Evolutionary conservation across 2,329 filamentous ascomycete species (phyloP).

Genomic region (Fusarium sp.): DNA sequence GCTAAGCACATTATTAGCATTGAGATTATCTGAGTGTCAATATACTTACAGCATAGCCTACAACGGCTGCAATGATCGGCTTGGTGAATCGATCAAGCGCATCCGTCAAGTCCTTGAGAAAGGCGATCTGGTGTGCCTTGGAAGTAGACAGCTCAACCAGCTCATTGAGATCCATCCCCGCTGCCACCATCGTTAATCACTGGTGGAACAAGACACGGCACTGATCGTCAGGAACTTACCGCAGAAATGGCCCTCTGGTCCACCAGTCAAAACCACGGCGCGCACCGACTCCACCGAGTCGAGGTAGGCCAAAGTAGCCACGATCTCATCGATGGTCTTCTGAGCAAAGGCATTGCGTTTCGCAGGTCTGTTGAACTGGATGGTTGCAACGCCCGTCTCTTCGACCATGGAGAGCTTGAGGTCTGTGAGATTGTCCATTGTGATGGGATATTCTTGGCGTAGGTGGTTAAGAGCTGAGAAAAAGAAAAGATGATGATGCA

Average conservation of each 20-base stretch:
- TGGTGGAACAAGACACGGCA: background rate
- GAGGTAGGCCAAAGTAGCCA: conserved; percentile 18
- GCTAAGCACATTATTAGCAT: conserved; percentile 4
- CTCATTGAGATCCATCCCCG: conserved; percentile 35
- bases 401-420: conserved; percentile 8
- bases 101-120: conserved; percentile 35
- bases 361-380: conserved; percentile 34
- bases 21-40: rapidly evolving
- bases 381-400: conserved; percentile 15
- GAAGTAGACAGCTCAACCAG: conserved; percentile 27
- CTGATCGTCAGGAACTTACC: conserved; percentile 23
- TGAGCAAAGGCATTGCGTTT: conserved; percentile 35
- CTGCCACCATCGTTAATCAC: conserved; percentile 8
- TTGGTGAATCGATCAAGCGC: conserved; percentile 26
- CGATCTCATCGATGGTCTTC: conserved; percentile 30
- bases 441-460: background rate
- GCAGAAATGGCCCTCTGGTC: conserved; percentile 31
- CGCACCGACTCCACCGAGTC: conserved; percentile 18
- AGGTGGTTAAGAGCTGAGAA: background rate
- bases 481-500: background rate
- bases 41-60: conserved; percentile 26
- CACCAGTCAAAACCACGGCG: conserved; percentile 25
- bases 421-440: conserved; percentile 30
- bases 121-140: conserved; percentile 20
- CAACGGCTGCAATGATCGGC: conserved; percentile 30